Evolutionary conservation across 2,329 filamentous ascomycete genomes (phyloP).

Genomic region (Elsinoe fawcettii): DNA sequence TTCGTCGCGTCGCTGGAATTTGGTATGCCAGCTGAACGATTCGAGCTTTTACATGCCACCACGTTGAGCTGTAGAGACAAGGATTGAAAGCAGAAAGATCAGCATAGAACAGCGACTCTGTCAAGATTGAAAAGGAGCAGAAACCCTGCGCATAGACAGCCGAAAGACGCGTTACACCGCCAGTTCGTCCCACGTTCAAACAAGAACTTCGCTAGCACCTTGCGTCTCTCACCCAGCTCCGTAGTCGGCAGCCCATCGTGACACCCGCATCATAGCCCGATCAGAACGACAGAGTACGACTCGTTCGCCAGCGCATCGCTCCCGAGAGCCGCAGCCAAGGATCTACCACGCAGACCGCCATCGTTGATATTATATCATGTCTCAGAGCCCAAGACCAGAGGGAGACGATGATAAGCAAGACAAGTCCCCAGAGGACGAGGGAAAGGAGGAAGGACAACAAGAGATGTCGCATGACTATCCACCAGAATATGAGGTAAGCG

Average conservation of each 20-base stretch:
- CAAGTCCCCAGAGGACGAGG: slow-evolving; percentile 13
- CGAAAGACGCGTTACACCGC: slow-evolving; percentile 16
- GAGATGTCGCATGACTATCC: slow-evolving; percentile 9
- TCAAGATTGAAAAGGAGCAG: slow-evolving; percentile 6
- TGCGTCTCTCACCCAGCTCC: slow-evolving; percentile 15
- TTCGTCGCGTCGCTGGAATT: slow-evolving; percentile 10
- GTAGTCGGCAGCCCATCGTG: slow-evolving; percentile 12
- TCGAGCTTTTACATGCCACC: not conserved
- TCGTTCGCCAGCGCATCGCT: slow-evolving; percentile 27
- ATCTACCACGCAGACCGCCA: slow-evolving; percentile 31
- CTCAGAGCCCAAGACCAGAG: slow-evolving; percentile 60
- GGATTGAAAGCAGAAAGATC: not conserved
- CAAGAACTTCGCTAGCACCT: slow-evolving; percentile 14
- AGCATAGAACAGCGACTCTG: not conserved
- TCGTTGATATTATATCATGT: slow-evolving; percentile 16
- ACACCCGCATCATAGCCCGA: not conserved
- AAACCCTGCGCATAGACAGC: not conserved
- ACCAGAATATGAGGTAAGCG: slow-evolving; percentile 10
- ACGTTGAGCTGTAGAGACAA: not conserved
- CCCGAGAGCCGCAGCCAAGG: slow-evolving; percentile 63
- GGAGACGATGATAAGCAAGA: slow-evolving; percentile 74
- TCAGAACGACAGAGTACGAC: slow-evolving; percentile 20
- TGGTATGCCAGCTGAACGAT: not conserved
- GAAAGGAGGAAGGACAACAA: slow-evolving; percentile 14
- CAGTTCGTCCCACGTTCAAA: not conserved